Evolutionary conservation across 2,329 filamentous ascomycete species (phyloP), one percentile per base, ranked within the genome.

Genomic region (Pestalotiopsis sp.): DNA sequence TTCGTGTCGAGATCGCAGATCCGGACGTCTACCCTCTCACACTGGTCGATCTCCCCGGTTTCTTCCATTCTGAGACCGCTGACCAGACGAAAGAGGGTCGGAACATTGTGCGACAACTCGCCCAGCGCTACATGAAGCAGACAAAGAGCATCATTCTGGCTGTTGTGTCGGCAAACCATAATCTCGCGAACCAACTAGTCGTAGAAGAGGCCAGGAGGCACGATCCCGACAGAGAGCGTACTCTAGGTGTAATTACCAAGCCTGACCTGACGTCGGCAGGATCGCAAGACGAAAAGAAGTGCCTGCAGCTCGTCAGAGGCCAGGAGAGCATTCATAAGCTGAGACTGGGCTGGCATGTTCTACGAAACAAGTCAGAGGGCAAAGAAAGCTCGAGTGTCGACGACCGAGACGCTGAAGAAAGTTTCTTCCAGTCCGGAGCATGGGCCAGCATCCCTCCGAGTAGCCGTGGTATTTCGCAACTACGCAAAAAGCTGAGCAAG

Each of bases 201-300:
- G 74, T 87, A 1, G 80, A 77, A 68, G 70, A 77, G 20, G 75
- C 77, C 6, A 73, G 75, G 0, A 56, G 70, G 0, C 73, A 73
- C 13, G 78, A 81, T 61, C 69, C 69, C 0, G 64, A 41, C 1
- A 75, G 77, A 82, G 68, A 75, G 75, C 83, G 87, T 2, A 90
- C 87, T 0, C 76, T 90, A 0, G 86, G 87, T 0, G 83, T 90
- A 67, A 83, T 90, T 67, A 90, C 87, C 0, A 89, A 89, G 72
- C 85, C 86, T 0, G 87, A 90, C 69, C 75, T 77, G 3, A 75
- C 85, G 0, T 73, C 72, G 0, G 66, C 76, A 0, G 81, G 80
- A 0, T 81, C 80, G 0, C 75, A 77, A 0, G 80, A 82, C 4
- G 82, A 88, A 68, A 70, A 68, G 1, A 75, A 70, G 2, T 86